Percentiles rank a stretch among this genome's conserved stretches.
Evolutionary conservation across 176 grass and related monocot species (phyloP).

Genomic region (Secale cereale): DNA sequence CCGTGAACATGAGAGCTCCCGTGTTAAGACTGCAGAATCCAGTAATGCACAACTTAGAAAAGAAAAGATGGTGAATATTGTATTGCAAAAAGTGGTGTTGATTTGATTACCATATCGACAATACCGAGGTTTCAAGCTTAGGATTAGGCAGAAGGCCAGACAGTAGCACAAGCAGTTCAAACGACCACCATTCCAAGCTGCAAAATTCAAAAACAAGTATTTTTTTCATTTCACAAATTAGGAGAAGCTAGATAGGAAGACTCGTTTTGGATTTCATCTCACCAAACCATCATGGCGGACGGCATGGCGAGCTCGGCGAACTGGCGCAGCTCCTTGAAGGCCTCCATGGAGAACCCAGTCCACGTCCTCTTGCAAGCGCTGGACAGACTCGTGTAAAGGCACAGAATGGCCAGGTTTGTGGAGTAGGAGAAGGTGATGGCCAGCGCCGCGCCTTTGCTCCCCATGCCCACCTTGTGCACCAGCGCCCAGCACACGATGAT

Average conservation of each 20-base stretch:
- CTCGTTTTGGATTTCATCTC: neutral
- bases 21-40: neutral
- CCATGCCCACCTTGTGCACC: neutral
- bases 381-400: neutral
- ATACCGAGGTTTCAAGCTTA: neutral
- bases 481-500: neutral
- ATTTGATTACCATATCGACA: constrained; percentile 6
- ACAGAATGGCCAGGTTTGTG: neutral
- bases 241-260: neutral
- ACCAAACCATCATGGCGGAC: constrained; percentile 13
- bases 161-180: constrained; percentile 3
- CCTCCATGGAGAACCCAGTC: constrained; percentile 19
- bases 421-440: neutral
- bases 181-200: constrained; percentile 9
- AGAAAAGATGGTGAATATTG: neutral
- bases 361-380: neutral
- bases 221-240: neutral
- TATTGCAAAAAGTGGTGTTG: neutral
- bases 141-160: constrained; percentile 5
- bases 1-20: neutral
- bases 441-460: neutral
- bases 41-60: neutral
- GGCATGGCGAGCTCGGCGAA: neutral
- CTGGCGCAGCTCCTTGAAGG: constrained; percentile 11
- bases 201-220: neutral